These are phyloP conservation scores for Leucosporidium scottii DNA, from an alignment of 768 basidiomycete species.

Conservation along the genomic window DNA sequence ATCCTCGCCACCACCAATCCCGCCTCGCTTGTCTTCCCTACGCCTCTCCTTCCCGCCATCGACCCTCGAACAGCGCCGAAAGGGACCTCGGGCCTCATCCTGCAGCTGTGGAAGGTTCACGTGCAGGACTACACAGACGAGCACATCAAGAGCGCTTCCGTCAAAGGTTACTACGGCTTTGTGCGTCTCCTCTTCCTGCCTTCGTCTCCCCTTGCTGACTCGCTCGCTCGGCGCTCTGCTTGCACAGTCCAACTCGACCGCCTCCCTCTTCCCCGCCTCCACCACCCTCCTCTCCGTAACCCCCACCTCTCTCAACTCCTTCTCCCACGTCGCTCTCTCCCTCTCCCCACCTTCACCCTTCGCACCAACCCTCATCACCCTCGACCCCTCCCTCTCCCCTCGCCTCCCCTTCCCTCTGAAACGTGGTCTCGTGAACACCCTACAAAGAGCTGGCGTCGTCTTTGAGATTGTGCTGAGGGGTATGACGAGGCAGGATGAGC, in stretches of 20 bases:
- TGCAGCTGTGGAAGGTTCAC: slow-evolving; percentile 62
- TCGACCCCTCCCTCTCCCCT: slow-evolving; percentile 63
- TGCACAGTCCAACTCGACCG: slow-evolving; percentile 28
- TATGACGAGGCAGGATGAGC: slow-evolving; percentile 18
- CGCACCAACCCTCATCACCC: slow-evolving; percentile 71
- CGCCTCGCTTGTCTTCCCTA: slow-evolving; percentile 59
- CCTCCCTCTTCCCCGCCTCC: slow-evolving; percentile 12
- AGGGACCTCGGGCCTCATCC: slow-evolving; percentile 55
- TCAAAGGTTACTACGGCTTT: slow-evolving; percentile 61
- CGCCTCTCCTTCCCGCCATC: slow-evolving; percentile 48
- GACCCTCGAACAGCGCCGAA: slow-evolving; percentile 49
- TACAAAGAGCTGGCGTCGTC: slow-evolving; percentile 70
- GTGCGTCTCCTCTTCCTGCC: slow-evolving; percentile 47
- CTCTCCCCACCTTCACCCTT: slow-evolving; percentile 67
- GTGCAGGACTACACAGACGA: slow-evolving; percentile 71
- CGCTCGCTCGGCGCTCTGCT: neutral
- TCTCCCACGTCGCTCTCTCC: slow-evolving; percentile 72
- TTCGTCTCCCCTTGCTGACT: neutral
- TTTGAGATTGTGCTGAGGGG: slow-evolving; percentile 59
- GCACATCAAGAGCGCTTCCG: slow-evolving; percentile 21
- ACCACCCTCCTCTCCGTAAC: slow-evolving; percentile 57
- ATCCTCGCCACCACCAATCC: slow-evolving; percentile 54
- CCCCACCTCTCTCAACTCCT: slow-evolving; percentile 64
- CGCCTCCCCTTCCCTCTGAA: slow-evolving; percentile 74
- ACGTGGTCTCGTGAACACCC: slow-evolving; percentile 72